Conservation (phyloP, 1,139 yeast species). For the Saccharomyces pastorianus region DNA sequence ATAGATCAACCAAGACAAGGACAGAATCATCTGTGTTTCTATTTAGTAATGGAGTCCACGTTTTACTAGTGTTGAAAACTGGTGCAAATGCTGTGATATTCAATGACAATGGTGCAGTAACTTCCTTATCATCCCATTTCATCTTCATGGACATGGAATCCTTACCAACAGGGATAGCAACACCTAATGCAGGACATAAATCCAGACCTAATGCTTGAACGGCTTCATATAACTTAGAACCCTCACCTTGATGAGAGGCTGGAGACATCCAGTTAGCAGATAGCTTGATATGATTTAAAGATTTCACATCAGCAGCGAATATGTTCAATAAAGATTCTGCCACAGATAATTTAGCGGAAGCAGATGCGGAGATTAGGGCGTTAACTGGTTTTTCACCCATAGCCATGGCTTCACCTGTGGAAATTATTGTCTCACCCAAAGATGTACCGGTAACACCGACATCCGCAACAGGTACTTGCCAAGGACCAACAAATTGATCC, state of each 20-base stretch:
- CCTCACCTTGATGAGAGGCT: slow-evolving; percentile 92
- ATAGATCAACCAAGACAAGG: slow-evolving; percentile 74
- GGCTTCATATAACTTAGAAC: slow-evolving; percentile 89
- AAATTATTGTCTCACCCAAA: slow-evolving; percentile 53
- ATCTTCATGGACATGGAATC: slow-evolving; percentile 99
- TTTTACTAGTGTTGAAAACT: slow-evolving; percentile 71
- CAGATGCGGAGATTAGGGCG: slow-evolving; percentile 85
- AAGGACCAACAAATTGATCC: slow-evolving; percentile 98
- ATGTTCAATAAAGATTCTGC: slow-evolving; percentile 90
- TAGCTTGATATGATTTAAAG: slow-evolving; percentile 67
- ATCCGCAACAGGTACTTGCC: slow-evolving; percentile 99
- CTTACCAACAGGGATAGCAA: slow-evolving; percentile 95
- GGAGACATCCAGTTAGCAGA: slow-evolving; percentile 99
- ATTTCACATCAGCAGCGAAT: slow-evolving; percentile 80
- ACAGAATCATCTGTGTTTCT: slow-evolving; percentile 45
- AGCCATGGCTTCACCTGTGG: slow-evolving; percentile 93
- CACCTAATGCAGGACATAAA: slow-evolving; percentile 85
- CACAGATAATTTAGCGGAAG: slow-evolving; percentile 94
- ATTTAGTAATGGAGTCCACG: slow-evolving; percentile 90
- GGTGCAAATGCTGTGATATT: slow-evolving; percentile 89
- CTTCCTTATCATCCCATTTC: slow-evolving; percentile 93
- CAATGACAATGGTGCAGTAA: slow-evolving; percentile 89
- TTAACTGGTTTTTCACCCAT: slow-evolving; percentile 94
- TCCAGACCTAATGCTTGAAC: slow-evolving; percentile 95
- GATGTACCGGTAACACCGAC: slow-evolving; percentile 95